Evolutionary conservation across 805 yeast genomes (phyloP).

Genomic region (Saturnispora besseyi): DNA sequence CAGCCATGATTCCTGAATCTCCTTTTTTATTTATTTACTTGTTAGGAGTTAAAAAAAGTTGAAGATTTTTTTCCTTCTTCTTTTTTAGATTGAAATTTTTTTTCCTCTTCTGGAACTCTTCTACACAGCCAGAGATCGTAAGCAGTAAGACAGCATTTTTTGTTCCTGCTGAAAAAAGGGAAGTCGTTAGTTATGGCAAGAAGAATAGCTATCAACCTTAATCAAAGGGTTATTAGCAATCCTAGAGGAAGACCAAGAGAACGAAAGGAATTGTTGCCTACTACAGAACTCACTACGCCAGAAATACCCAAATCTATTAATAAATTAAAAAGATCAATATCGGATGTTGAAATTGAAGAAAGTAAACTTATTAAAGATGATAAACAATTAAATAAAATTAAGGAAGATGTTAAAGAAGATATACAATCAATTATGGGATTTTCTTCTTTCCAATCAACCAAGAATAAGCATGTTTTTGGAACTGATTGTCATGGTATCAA

Average conservation of each 20-base stretch:
- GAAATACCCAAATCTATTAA: not conserved
- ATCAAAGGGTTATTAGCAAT: not conserved
- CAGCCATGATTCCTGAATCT: not conserved
- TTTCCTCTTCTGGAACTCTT: not conserved
- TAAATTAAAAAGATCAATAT: not conserved
- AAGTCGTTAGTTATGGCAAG: constrained; percentile 8
- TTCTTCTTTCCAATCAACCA: constrained; percentile 44
- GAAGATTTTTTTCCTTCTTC: not conserved
- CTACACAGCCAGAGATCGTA: not conserved
- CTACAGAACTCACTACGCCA: not conserved
- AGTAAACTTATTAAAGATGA: constrained; percentile 5
- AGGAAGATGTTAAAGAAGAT: constrained; percentile 18
- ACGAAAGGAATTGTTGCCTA: not conserved
- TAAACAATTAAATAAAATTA: constrained; percentile 24
- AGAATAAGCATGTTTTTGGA: constrained; percentile 47
- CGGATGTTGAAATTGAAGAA: not conserved
- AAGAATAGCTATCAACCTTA: constrained; percentile 11
- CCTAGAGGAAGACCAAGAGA: constrained; percentile 1
- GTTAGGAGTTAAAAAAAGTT: not conserved
- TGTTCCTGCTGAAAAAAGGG: too few species aligned
- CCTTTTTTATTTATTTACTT: not conserved
- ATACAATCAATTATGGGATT: constrained; percentile 51
- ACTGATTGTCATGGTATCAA: constrained; percentile 36
- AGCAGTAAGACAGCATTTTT: too few species aligned
- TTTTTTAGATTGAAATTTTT: not conserved